Evolutionary conservation across 495 filamentous ascomycete species (phyloP).

Genomic region (Aspergillus saccharolyticus): DNA sequence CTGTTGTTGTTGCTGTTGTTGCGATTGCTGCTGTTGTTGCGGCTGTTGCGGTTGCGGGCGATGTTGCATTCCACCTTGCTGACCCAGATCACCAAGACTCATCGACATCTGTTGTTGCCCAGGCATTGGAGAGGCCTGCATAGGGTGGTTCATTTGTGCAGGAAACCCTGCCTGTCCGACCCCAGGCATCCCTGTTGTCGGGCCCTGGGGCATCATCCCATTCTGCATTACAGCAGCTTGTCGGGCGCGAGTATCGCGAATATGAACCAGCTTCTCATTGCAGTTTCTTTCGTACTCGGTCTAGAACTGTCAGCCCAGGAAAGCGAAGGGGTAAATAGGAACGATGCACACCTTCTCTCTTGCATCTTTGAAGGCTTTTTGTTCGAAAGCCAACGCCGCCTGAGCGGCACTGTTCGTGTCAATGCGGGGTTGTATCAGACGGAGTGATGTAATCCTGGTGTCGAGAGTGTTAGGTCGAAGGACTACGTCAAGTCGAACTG

Average conservation of each 20-base stretch:
- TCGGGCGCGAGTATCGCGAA: constrained; percentile 41
- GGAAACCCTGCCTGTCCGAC: constrained; percentile 42
- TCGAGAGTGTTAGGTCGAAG: constrained; percentile 2
- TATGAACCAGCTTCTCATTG: constrained; percentile 45
- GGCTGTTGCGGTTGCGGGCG: constrained; percentile 28
- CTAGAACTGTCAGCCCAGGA: constrained; percentile 19
- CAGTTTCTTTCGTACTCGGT: constrained; percentile 45
- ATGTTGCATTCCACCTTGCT: constrained; percentile 35
- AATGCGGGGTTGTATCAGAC: constrained; percentile 47
- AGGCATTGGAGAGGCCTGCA: constrained; percentile 50
- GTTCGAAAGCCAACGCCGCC: constrained; percentile 46
- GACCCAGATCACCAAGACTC: constrained; percentile 43
- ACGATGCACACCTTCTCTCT: constrained; percentile 34
- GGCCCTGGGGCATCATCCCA: constrained; percentile 40
- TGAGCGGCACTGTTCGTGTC: constrained; percentile 34
- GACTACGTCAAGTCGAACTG: background rate
- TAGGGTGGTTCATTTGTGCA: constrained; percentile 47
- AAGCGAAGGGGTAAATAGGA: constrained; percentile 3
- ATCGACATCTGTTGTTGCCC: constrained; percentile 40
- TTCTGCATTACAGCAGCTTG: constrained; percentile 42
- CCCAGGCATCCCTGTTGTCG: constrained; percentile 24
- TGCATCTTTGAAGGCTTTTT: constrained; percentile 42
- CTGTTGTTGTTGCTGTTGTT: constrained; percentile 19
- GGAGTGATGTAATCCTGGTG: constrained; percentile 44
- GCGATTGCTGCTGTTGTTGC: constrained; percentile 25